Base-by-base conservation (phyloP, 345 rosid genomes). In the Citrus maxima region DNA sequence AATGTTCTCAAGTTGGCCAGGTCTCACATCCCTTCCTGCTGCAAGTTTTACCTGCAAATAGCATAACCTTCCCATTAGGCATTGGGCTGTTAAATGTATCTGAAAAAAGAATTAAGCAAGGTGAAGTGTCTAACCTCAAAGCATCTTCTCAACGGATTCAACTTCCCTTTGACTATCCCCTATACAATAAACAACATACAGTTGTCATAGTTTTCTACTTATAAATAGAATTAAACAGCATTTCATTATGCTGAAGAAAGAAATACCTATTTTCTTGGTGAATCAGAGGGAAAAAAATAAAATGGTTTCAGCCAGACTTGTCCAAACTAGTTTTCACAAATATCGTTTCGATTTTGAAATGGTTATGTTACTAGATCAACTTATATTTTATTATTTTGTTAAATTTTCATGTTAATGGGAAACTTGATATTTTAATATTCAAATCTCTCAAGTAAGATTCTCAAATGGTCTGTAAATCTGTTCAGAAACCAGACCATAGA, bases 111-210 rank as follows among this genome's bases (percentile, higher is more conserved):
- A 73, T 21, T 9, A 19, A 75, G 3, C 61, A 28, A 65, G n/a
- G 59, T 46, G n/a, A 51, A 63, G 42, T 49, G 21, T 65, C 34
- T 16, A 28, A 86, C 85, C 88, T 86, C 87, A 75, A 84, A 84
- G 75, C 85, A 84, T 79, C 88, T 79, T 46, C 85, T 84, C 78
- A 81, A 49, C 75, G 84, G 88, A 77, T 86, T 86, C 58, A 86
- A 76, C 84, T 84, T 84, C 35, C 88, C 88, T 80, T 78, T 82
- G 54, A 86, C 86, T 27, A 81, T 84, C 34, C 87, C 88, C 88
- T 84, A 37, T 37, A 13, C 72, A 34, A 75, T 64, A 65, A 51
- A 7, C 55, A 51, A 32, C 10, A 9, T 0, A 55, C 16, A 56
- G 61, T 28, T 40, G 32, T 75, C 28, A 75, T 24, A 16, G 21